These are phyloP conservation scores for Neurospora pannonica DNA, from an alignment of 495 filamentous ascomycete species.

Conservation along the genomic window DNA sequence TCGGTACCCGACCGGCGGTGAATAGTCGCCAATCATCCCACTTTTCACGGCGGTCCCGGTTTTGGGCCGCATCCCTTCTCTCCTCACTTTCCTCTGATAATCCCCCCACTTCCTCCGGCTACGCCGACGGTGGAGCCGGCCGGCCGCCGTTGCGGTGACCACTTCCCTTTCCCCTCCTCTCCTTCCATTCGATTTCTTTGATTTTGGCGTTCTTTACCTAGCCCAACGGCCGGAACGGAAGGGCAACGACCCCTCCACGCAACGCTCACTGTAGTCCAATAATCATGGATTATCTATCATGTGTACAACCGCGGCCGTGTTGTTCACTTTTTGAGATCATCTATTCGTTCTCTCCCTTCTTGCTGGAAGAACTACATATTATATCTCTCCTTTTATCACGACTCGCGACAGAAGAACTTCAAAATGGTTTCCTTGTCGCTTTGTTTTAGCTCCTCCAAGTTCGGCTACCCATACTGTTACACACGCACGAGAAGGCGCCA, in stretches of 20 bases:
- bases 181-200: background rate
- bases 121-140: background rate
- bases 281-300: background rate
- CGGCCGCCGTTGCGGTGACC: background rate
- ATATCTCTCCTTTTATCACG: background rate
- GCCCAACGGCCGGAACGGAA: background rate
- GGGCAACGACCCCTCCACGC: background rate
- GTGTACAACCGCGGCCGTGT: background rate
- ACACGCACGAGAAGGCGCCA: background rate
- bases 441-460: background rate
- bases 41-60: background rate
- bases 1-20: background rate
- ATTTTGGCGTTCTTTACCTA: background rate
- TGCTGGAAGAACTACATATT: background rate
- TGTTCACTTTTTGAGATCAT: background rate
- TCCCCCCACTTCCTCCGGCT: constrained; percentile 1
- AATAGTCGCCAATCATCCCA: background rate
- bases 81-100: background rate
- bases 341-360: background rate
- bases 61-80: background rate
- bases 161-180: background rate
- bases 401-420: background rate
- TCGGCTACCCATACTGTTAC: background rate
- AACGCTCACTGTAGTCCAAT: background rate
- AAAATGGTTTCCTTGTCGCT: background rate